Evolutionary conservation across 768 basidiomycete species (phyloP).

Genomic region (Termitomyces sp.): DNA sequence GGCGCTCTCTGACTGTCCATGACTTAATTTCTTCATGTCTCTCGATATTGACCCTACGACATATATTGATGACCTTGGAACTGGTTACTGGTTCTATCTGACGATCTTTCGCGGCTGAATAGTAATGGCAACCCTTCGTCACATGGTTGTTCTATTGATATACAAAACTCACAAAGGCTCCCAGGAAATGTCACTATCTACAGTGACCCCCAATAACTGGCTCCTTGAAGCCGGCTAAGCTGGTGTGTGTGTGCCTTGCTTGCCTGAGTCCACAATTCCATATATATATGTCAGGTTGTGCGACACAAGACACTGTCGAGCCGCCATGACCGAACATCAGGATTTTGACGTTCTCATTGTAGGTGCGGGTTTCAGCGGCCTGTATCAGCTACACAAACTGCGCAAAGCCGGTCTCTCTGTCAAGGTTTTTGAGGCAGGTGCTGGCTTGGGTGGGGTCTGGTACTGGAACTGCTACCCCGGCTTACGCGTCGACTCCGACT

Average conservation of each 20-base stretch:
- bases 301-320: not conserved
- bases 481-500: slow-evolving; percentile 21
- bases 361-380: slow-evolving; percentile 20
- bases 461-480: slow-evolving; percentile 24
- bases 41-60: not conserved
- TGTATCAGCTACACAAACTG: slow-evolving; percentile 14
- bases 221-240: not conserved
- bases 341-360: slow-evolving; percentile 20
- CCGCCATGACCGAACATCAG: not conserved
- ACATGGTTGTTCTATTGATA: not conserved
- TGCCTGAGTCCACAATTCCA: not conserved
- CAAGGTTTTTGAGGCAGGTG: slow-evolving; percentile 17
- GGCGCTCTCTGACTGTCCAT: too few relatives aligned
- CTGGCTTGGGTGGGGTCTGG: slow-evolving; percentile 20
- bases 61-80: not conserved
- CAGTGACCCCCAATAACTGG: not conserved
- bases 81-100: not conserved
- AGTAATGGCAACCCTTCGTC: not conserved
- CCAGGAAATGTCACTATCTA: not conserved
- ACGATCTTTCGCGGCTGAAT: too few relatives aligned
- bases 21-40: not conserved
- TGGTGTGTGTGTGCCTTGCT: not conserved
- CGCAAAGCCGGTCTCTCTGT: slow-evolving; percentile 15
- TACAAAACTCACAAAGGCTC: not conserved
- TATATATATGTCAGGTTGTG: not conserved